These are phyloP conservation scores for Pyrenopolyporus hunteri DNA, from an alignment of 495 filamentous ascomycete species.

Conservation along the genomic window DNA sequence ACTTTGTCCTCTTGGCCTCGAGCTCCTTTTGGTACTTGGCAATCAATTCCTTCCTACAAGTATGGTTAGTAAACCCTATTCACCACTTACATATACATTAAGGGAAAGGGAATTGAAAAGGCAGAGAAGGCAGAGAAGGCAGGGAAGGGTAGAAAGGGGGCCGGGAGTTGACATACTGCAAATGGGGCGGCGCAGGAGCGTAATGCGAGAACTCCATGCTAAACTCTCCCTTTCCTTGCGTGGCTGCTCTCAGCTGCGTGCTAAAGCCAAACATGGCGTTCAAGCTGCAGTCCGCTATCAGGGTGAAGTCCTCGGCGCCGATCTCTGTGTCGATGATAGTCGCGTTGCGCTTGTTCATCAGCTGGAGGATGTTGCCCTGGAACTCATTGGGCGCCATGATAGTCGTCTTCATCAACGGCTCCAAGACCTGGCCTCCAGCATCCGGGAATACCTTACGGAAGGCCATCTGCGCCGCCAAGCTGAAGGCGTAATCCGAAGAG, in stretches of 20 bases:
- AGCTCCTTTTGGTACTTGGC: conserved; percentile 86
- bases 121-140: neutral
- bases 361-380: conserved; percentile 92
- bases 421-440: conserved; percentile 79
- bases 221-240: conserved; percentile 99
- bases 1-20: conserved; percentile 66
- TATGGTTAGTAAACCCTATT: conserved; percentile 19
- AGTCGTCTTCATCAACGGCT: conserved; percentile 97
- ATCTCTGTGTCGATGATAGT: conserved; percentile 96
- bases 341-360: conserved; percentile 96
- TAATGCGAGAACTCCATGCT: conserved; percentile 99
- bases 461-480: conserved; percentile 91
- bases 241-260: conserved; percentile 85
- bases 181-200: conserved; percentile 78
- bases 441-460: conserved; percentile 93
- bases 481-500: conserved; percentile 98
- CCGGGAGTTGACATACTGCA: conserved; percentile 72
- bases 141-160: no score
- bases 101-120: neutral
- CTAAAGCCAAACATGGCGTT: conserved; percentile 98
- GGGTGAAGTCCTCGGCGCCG: conserved; percentile 92
- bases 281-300: conserved; percentile 88
- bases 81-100: neutral
- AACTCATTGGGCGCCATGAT: conserved; percentile 97
- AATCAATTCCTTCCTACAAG: conserved; percentile 79